Percentiles rank a stretch among this genome's conserved stretches.
These are phyloP conservation scores for Paraphaeosphaeria sporulosa DNA, from an alignment of 2,329 filamentous ascomycete species.

Conservation along the genomic window DNA sequence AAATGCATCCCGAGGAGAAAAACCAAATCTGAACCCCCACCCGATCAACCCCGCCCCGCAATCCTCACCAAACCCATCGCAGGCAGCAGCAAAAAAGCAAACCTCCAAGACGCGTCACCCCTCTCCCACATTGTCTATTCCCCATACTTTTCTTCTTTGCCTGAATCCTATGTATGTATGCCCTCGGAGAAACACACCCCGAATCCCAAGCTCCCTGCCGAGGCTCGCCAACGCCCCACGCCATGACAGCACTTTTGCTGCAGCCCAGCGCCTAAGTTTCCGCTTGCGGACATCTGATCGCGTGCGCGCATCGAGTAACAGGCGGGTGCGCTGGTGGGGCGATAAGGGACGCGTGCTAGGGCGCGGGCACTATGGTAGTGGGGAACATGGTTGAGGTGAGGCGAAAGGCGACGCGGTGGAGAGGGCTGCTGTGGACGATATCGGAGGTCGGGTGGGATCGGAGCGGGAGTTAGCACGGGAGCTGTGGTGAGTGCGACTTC, in stretches of 20 bases:
- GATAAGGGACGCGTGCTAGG: neutral
- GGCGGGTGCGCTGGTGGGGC: neutral
- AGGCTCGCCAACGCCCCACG: neutral
- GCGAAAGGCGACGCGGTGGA: neutral
- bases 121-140: neutral
- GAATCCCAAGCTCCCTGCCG: neutral
- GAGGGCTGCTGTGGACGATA: neutral
- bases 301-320: slow-evolving; percentile 16
- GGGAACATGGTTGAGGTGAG: neutral
- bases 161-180: neutral
- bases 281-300: slow-evolving; percentile 11
- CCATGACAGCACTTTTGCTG: slow-evolving; percentile 12
- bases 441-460: slow-evolving; percentile 8
- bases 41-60: neutral
- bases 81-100: too few species aligned
- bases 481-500: neutral
- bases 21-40: neutral
- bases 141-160: neutral
- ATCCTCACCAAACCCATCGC: neutral
- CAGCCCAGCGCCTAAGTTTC: neutral
- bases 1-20: too few species aligned
- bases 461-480: neutral
- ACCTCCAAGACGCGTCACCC: neutral
- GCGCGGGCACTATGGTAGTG: slow-evolving; percentile 6
- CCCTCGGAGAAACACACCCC: neutral